A percentile compares a stretch with the other conserved stretches of the same genome.
Evolutionary conservation across 2,329 filamentous ascomycete genomes (phyloP).

Genomic region (Colletotrichum eleusines): DNA sequence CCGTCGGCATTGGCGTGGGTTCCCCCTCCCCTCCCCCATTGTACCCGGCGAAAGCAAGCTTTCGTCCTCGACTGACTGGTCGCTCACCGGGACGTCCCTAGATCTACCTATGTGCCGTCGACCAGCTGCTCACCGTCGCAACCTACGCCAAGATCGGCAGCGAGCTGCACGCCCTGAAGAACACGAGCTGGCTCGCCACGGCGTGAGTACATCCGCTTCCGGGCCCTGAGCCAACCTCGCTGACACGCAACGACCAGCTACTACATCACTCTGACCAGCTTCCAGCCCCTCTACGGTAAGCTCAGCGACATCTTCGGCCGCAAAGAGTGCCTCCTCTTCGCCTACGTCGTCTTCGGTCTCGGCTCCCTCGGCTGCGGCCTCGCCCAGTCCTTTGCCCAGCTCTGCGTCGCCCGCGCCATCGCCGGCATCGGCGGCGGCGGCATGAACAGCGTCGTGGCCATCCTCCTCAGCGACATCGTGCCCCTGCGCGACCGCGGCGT

Average conservation of each 20-base stretch:
- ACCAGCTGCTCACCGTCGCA: slow-evolving; percentile 83
- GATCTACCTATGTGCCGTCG: slow-evolving; percentile 79
- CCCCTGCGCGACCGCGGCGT: slow-evolving; percentile 76
- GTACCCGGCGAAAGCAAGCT: background rate
- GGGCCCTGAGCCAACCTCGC: background rate
- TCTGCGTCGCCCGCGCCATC: slow-evolving; percentile 71
- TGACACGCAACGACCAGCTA: slow-evolving; percentile 59
- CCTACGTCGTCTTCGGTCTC: slow-evolving; percentile 73
- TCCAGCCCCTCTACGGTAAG: slow-evolving; percentile 81
- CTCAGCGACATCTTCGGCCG: slow-evolving; percentile 78
- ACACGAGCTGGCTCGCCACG: slow-evolving; percentile 79
- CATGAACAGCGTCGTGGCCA: slow-evolving; percentile 77
- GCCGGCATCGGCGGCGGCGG: slow-evolving; percentile 75
- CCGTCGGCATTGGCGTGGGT: slow-evolving; percentile 54
- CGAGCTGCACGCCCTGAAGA: slow-evolving; percentile 79
- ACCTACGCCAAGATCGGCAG: slow-evolving; percentile 83
- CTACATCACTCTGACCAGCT: slow-evolving; percentile 79
- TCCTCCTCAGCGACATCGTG: slow-evolving; percentile 79
- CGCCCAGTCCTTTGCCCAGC: slow-evolving; percentile 71
- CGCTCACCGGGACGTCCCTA: slow-evolving; percentile 48
- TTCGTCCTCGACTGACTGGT: background rate
- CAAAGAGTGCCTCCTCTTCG: slow-evolving; percentile 73
- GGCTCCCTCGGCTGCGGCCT: slow-evolving; percentile 75
- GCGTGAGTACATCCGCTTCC: slow-evolving; percentile 48
- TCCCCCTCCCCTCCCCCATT: background rate